These are phyloP conservation scores for Botrytis squamosa DNA, from an alignment of 2,329 filamentous ascomycete species.

Conservation along the genomic window DNA sequence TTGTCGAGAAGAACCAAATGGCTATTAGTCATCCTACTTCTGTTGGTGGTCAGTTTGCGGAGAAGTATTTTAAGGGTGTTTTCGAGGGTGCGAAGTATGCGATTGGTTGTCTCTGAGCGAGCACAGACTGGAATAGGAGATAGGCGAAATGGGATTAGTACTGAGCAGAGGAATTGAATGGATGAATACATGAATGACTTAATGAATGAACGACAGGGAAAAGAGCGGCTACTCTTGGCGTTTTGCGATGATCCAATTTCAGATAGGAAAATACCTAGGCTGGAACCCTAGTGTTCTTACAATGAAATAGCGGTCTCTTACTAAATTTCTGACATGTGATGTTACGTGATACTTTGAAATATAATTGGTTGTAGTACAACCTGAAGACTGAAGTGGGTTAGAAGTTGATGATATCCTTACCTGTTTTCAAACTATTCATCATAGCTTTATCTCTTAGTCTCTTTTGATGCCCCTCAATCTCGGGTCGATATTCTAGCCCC, in stretches of 20 bases:
- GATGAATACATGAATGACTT: background rate
- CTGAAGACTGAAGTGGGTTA: background rate
- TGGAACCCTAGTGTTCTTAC: background rate
- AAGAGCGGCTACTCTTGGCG: background rate
- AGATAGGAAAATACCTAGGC: background rate
- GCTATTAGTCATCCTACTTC: slow-evolving; percentile 68
- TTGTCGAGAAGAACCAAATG: slow-evolving; percentile 53
- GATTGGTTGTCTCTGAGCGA: background rate
- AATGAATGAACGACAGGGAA: background rate
- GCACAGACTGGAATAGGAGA: background rate
- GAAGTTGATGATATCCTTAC: background rate
- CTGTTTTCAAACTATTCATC: background rate
- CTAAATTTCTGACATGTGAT: background rate
- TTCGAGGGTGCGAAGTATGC: slow-evolving; percentile 6
- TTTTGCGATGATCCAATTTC: background rate
- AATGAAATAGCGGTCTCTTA: background rate
- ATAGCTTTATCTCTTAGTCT: background rate
- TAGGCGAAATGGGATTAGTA: background rate
- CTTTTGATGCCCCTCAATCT: background rate
- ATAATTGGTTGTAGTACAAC: background rate
- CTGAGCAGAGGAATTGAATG: background rate
- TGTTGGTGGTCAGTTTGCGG: slow-evolving; percentile 56
- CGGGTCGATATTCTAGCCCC: background rate
- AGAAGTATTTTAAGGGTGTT: slow-evolving; percentile 43
- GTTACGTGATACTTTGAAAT: background rate